These are phyloP conservation scores for Diplocarpon rosae DNA, from an alignment of 2,329 filamentous ascomycete genomes.

Conservation along the genomic window DNA sequence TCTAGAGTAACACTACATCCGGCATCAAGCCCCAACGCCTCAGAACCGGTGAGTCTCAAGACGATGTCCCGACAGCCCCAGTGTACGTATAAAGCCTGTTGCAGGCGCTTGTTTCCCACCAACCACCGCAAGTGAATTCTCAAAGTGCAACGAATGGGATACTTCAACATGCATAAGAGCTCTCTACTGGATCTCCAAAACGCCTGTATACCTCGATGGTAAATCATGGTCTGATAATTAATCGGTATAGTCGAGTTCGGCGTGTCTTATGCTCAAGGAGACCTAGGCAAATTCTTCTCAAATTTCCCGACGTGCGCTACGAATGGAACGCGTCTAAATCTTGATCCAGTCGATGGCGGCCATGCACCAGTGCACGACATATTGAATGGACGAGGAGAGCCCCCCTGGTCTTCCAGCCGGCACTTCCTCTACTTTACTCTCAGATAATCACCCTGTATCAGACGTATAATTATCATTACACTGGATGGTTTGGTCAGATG, in stretches of 20 bases:
- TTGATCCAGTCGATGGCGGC: conserved; percentile 27
- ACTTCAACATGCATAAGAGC: conserved; percentile 19
- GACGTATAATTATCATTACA: conserved; percentile 29
- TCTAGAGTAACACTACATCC: conserved; percentile 36
- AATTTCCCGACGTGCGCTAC: conserved; percentile 23
- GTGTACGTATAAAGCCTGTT: not conserved
- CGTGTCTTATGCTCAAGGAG: conserved; percentile 28
- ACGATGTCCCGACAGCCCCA: too few species aligned
- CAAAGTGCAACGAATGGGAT: conserved; percentile 9
- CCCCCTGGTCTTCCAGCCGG: conserved; percentile 29
- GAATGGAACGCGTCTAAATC: conserved; percentile 23
- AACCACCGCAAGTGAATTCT: conserved; percentile 4
- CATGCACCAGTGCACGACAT: conserved; percentile 7
- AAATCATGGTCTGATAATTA: conserved; percentile 21
- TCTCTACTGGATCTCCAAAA: conserved; percentile 27
- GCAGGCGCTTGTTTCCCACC: not conserved
- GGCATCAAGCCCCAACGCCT: conserved; percentile 32
- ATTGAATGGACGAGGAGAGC: conserved; percentile 23
- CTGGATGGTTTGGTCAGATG: conserved; percentile 25
- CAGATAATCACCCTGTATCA: conserved; percentile 30
- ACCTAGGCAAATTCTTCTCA: conserved; percentile 27
- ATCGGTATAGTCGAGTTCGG: conserved; percentile 30
- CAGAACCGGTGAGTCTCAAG: too few species aligned
- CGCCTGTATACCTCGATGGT: conserved; percentile 9
- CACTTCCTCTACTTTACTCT: conserved; percentile 30